Evolutionary conservation across 768 basidiomycete genomes (phyloP), one percentile per base, ranked within the genome.

Genomic region (Phanerodontia chrysosporium): DNA sequence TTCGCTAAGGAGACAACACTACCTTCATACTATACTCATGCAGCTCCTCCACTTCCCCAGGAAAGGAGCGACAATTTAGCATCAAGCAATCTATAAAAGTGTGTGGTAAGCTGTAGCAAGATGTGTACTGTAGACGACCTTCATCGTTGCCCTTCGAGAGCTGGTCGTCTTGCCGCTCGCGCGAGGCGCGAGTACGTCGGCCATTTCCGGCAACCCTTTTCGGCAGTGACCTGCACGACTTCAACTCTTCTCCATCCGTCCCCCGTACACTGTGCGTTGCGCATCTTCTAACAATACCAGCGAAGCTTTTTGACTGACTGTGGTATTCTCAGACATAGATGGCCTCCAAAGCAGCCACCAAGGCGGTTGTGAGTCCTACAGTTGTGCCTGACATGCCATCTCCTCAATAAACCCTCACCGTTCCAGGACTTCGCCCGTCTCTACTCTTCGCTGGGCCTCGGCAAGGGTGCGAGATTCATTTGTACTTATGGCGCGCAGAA

Each of bases 361-460:
- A 79, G 63, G 86, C 83, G 73, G 84, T 89, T 55, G 74, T 75
- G 60, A 61, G 72, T 71, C 5, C 48, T 12, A 55, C 28, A 46
- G 55, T 53, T 49, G 21, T 24, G 24, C 48, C 24, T 30, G 7
- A 28, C 28, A 5, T 22, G 12, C 6, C 56, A 57, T 39, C 14
- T 35, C 45, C 39, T 49, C 25, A 57, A 28, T 35, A 24, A 32
- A 14, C 29, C 24, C n/a, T 10, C 56, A 29, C 44, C 10, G 24
- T 29, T 3, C 60, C 68, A 94, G 91, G 90, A 92, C 75, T 92
- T 92, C 72, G 74, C 88, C 69, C 89, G 89, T 70, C 82, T 94
- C 64, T 93, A 92, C 74, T 77, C 86, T 56, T 85, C 89, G 54
- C 82, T 93, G 25, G 88, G 89, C 66, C 83, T 94, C 67, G 91